These are phyloP conservation scores for Globisporangium heterothallicum DNA, from an alignment of 352 stramenopile species.

Conservation along the genomic window DNA sequence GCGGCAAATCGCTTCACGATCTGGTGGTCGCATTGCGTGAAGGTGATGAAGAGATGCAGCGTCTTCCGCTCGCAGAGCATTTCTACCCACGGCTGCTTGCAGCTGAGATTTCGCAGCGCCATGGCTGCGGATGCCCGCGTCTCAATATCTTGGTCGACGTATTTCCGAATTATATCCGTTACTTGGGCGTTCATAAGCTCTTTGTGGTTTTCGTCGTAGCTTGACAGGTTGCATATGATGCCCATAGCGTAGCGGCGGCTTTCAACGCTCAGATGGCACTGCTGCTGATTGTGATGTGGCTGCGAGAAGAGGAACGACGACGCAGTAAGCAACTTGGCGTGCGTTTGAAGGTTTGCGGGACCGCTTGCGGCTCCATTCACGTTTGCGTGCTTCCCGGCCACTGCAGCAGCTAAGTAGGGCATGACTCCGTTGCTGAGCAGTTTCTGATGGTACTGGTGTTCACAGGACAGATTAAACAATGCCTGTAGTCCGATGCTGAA, in stretches of 20 bases:
- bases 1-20: slow-evolving; percentile 60
- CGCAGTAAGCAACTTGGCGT: slow-evolving; percentile 8
- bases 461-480: slow-evolving; percentile 74
- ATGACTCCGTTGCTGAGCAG: slow-evolving; percentile 70
- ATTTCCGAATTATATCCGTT: slow-evolving; percentile 59
- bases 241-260: slow-evolving; percentile 53
- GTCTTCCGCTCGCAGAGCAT: slow-evolving; percentile 75
- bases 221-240: slow-evolving; percentile 74
- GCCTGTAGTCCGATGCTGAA: slow-evolving; percentile 66
- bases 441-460: slow-evolving; percentile 61
- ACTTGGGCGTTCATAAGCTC: slow-evolving; percentile 77
- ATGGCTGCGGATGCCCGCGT: slow-evolving; percentile 65
- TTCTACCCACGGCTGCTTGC: slow-evolving; percentile 66
- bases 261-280: slow-evolving; percentile 25
- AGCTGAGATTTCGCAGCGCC: slow-evolving; percentile 70
- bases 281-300: not conserved
- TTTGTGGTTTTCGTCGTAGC: slow-evolving; percentile 72
- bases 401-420: slow-evolving; percentile 50
- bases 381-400: slow-evolving; percentile 25
- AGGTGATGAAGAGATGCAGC: slow-evolving; percentile 50
- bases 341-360: not conserved
- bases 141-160: slow-evolving; percentile 65
- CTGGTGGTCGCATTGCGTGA: slow-evolving; percentile 44
- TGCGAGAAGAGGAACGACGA: slow-evolving; percentile 14
- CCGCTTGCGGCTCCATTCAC: not conserved